A percentile compares a stretch with the other conserved stretches of the same genome.
Evolutionary conservation across 345 rosid genomes (phyloP).

Genomic region (Luvunga scandens): DNA sequence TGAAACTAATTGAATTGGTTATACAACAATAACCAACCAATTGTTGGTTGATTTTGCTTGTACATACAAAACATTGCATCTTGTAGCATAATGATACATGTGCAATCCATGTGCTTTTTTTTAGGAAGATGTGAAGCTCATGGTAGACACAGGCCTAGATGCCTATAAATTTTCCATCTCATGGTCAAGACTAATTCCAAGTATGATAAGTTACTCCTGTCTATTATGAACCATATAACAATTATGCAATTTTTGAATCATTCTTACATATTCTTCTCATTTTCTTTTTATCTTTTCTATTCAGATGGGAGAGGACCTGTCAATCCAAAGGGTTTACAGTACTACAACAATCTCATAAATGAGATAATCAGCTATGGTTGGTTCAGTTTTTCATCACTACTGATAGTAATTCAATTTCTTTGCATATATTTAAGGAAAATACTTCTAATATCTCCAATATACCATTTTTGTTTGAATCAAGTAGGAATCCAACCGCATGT

Average conservation of each 20-base stretch:
- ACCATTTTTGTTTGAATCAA: neutral
- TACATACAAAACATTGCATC: neutral
- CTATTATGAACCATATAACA: neutral
- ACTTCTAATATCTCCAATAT: neutral
- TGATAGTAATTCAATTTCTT: neutral
- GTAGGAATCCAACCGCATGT: constrained; percentile 65
- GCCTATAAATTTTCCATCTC: constrained; percentile 80
- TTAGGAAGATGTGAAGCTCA: constrained; percentile 81
- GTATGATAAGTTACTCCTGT: constrained; percentile 27
- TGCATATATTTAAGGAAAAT: neutral
- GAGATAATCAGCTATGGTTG: constrained; percentile 47
- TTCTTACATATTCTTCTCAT: neutral
- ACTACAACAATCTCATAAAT: constrained; percentile 56
- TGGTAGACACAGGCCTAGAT: constrained; percentile 59
- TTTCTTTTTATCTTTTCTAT: neutral
- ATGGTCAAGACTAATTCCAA: constrained; percentile 75
- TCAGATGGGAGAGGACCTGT: constrained; percentile 62
- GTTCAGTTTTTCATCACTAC: neutral
- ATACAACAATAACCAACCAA: neutral
- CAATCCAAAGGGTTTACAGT: constrained; percentile 53
- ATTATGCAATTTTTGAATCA: neutral
- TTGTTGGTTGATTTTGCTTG: neutral
- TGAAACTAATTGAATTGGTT: neutral
- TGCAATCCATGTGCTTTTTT: neutral
- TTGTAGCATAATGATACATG: neutral